phyloP scores from a whole-genome alignment of 352 stramenopile species.

The Globisporangium spinosum region DNA sequence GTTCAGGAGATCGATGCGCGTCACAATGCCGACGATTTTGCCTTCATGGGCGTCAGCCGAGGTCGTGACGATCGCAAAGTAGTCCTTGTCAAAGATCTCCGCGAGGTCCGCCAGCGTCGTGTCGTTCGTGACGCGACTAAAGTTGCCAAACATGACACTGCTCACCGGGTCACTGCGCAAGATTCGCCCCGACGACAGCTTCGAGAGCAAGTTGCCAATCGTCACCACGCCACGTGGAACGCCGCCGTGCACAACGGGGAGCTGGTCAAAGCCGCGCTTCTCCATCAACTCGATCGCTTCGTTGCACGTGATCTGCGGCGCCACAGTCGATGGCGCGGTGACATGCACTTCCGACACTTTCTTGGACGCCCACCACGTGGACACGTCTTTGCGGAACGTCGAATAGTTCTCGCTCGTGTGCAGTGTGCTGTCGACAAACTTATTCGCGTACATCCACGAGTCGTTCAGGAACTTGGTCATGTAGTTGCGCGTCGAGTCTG shows the following conservation, averaged over 20 bases:
- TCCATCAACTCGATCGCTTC: conserved; percentile 94
- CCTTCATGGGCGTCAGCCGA: conserved; percentile 50
- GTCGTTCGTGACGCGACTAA: conserved; percentile 91
- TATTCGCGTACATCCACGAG: conserved; percentile 92
- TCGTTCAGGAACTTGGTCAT: conserved; percentile 97
- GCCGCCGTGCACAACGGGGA: conserved; percentile 73
- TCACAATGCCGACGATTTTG: conserved; percentile 94
- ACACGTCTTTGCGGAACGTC: conserved; percentile 17
- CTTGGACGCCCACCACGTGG: conserved; percentile 95
- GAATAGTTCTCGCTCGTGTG: conserved; percentile 32
- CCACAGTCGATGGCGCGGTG: conserved; percentile 91
- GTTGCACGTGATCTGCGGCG: conserved; percentile 87
- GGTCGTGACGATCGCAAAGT: conserved; percentile 93
- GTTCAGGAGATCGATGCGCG: conserved; percentile 94
- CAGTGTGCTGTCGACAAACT: conserved; percentile 73
- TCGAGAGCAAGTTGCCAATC: conserved; percentile 93
- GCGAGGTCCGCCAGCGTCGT: conserved; percentile 91
- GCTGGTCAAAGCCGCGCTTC: conserved; percentile 87
- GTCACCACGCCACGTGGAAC: conserved; percentile 90
- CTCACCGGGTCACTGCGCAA: conserved; percentile 81
- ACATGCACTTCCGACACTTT: conserved; percentile 87
- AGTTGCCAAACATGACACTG: conserved; percentile 95
- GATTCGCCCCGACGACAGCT: conserved; percentile 88
- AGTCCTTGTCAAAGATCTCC: conserved; percentile 94
- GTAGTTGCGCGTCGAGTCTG: conserved; percentile 97